Evolutionary conservation across 257 asterid species (phyloP).

Genomic region (Nicotiana attenuata): DNA sequence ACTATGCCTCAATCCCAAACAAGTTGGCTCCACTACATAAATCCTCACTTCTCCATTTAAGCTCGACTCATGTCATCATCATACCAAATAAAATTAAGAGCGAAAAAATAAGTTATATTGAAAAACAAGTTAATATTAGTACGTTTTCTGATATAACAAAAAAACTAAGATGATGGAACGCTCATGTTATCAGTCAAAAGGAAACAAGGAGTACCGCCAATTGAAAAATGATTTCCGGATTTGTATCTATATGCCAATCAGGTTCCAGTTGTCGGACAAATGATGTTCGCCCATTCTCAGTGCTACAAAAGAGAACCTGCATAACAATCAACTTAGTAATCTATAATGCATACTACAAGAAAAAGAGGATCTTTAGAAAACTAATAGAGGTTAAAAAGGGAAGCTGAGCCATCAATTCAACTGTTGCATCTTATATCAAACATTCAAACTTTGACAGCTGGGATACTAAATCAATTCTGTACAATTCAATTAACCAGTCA

Average conservation of each 20-base stretch:
- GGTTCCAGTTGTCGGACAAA: slow-evolving; percentile 97
- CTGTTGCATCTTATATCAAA: background rate
- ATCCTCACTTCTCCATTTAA: no score
- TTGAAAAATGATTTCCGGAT: slow-evolving; percentile 66
- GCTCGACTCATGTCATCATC: no score
- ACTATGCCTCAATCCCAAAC: no score
- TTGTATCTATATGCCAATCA: slow-evolving; percentile 97
- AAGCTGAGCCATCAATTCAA: background rate
- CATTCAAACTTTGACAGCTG: background rate
- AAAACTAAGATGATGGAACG: background rate
- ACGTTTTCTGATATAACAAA: background rate
- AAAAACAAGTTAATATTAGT: background rate
- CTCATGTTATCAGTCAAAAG: background rate
- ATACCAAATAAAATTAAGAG: no score
- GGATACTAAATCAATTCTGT: background rate
- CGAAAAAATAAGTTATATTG: no score
- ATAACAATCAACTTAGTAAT: slow-evolving; percentile 5
- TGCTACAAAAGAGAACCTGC: slow-evolving; percentile 96
- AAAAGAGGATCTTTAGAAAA: background rate
- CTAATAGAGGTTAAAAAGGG: background rate
- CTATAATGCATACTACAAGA: background rate
- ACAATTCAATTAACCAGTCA: background rate
- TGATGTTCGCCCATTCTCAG: slow-evolving; percentile 75
- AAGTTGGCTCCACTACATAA: no score
- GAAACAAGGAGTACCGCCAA: slow-evolving; percentile 55